phyloP scores from a whole-genome alignment of 1,284 basidiomycete species.

The Austroboletus olivaceoglutinosus region DNA sequence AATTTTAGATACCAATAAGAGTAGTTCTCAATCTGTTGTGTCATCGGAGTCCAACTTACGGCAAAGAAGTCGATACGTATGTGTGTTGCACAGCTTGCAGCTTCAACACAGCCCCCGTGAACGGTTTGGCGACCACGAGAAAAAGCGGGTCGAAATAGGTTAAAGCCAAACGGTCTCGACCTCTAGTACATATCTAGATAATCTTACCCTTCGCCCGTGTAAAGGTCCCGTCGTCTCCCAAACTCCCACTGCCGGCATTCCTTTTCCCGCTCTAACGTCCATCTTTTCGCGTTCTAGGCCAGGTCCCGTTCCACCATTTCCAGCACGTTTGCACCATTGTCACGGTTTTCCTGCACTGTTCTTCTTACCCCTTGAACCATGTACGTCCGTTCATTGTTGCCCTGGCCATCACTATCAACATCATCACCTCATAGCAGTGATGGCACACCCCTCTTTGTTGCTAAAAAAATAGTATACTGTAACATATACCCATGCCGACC shows the following conservation, averaged over 20 bases:
- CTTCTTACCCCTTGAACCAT: not conserved
- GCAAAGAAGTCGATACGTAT: no score
- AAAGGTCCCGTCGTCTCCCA: not conserved
- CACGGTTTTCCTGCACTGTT: not conserved
- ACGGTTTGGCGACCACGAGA: not conserved
- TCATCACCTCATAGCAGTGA: no score
- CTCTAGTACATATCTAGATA: not conserved
- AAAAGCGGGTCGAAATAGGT: not conserved
- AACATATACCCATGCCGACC: not conserved
- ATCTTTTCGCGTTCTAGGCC: not conserved
- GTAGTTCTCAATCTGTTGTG: no score
- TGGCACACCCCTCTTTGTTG: not conserved
- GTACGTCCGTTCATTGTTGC: not conserved
- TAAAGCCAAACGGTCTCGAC: constrained; percentile 3
- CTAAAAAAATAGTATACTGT: not conserved
- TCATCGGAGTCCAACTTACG: no score
- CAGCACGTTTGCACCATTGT: not conserved
- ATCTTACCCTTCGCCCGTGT: not conserved
- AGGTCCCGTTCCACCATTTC: not conserved
- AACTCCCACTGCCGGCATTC: not conserved
- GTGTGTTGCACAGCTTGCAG: no score
- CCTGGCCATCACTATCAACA: not conserved
- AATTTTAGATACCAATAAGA: no score
- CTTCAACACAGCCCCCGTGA: not conserved
- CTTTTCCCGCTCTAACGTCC: not conserved